Conservation (phyloP, 257 asterid species). For the Capsicum rhomboideum region DNA sequence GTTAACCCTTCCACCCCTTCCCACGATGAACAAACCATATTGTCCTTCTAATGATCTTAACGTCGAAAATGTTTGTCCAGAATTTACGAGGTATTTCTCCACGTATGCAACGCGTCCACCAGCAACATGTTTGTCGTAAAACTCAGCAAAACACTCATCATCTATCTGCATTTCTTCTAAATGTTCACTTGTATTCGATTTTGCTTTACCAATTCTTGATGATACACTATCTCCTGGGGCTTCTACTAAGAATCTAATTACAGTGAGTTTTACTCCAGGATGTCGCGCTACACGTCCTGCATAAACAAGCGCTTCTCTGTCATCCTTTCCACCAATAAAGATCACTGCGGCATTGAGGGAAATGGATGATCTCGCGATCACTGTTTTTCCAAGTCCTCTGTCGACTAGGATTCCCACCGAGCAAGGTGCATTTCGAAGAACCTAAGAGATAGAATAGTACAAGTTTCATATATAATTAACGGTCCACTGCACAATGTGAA, state of each 20-base stretch:
- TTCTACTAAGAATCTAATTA: slow-evolving; percentile 70
- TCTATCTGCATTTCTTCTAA: slow-evolving; percentile 83
- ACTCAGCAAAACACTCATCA: slow-evolving; percentile 82
- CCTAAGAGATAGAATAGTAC: slow-evolving; percentile 15
- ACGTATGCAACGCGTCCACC: slow-evolving; percentile 83
- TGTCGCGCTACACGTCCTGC: slow-evolving; percentile 89
- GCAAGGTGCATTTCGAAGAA: slow-evolving; percentile 85
- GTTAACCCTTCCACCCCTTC: slow-evolving; percentile 78
- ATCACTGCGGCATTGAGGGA: slow-evolving; percentile 76
- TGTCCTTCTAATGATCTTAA: slow-evolving; percentile 79
- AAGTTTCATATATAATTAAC: not conserved
- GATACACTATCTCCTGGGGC: slow-evolving; percentile 58
- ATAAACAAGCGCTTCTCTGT: slow-evolving; percentile 71
- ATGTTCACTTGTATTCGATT: slow-evolving; percentile 59
- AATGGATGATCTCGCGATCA: slow-evolving; percentile 34
- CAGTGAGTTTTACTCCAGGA: slow-evolving; percentile 81
- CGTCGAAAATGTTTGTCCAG: slow-evolving; percentile 80
- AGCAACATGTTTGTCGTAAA: slow-evolving; percentile 73
- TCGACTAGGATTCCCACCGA: slow-evolving; percentile 79
- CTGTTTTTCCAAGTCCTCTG: slow-evolving; percentile 66
- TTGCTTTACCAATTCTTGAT: slow-evolving; percentile 59
- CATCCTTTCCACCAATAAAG: slow-evolving; percentile 92
- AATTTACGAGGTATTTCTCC: slow-evolving; percentile 82
- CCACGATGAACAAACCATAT: slow-evolving; percentile 76
- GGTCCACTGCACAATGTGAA: not conserved